A percentile compares a stretch with the other conserved stretches of the same genome.
Evolutionary conservation across 2,329 filamentous ascomycete species (phyloP).

Genomic region (Calonectria pauciramosa): DNA sequence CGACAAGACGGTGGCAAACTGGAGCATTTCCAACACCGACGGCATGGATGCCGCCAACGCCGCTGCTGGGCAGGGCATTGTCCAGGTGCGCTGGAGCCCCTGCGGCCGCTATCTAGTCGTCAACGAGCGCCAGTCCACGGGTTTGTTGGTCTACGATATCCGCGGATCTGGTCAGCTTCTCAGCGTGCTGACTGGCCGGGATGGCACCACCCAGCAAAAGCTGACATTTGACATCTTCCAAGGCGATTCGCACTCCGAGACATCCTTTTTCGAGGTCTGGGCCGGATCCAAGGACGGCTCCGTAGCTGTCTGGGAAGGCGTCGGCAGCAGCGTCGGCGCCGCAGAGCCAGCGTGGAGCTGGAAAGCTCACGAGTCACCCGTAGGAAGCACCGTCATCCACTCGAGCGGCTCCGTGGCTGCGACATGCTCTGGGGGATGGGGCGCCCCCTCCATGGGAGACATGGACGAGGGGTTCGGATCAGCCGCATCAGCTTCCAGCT

Average conservation of each 20-base stretch:
- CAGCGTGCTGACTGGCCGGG: conserved; percentile 65
- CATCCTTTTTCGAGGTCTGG: conserved; percentile 72
- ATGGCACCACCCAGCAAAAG: conserved; percentile 67
- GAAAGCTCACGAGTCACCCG: conserved; percentile 60
- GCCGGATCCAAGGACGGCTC: conserved; percentile 68
- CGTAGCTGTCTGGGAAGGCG: conserved; percentile 71
- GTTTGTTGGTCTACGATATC: conserved; percentile 74
- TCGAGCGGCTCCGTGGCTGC: conserved; percentile 68
- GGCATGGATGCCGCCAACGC: conserved; percentile 62
- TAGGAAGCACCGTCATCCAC: conserved; percentile 66
- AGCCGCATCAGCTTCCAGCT: conserved; percentile 6
- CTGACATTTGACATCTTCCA: conserved; percentile 69
- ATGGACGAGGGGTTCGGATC: conserved; percentile 27
- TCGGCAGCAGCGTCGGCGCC: conserved; percentile 62
- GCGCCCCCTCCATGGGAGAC: conserved; percentile 39
- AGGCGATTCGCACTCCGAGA: conserved; percentile 45
- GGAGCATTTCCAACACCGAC: conserved; percentile 71
- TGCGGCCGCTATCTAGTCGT: conserved; percentile 75
- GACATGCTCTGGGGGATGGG: conserved; percentile 70
- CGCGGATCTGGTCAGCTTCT: conserved; percentile 71
- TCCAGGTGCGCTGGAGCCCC: conserved; percentile 72
- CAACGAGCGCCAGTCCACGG: conserved; percentile 69
- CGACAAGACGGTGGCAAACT: conserved; percentile 69
- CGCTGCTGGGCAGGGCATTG: conserved; percentile 73
- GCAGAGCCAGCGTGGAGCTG: conserved; percentile 64